Conservation (phyloP, 345 rosid genomes). For the Lepidium africanum region DNA sequence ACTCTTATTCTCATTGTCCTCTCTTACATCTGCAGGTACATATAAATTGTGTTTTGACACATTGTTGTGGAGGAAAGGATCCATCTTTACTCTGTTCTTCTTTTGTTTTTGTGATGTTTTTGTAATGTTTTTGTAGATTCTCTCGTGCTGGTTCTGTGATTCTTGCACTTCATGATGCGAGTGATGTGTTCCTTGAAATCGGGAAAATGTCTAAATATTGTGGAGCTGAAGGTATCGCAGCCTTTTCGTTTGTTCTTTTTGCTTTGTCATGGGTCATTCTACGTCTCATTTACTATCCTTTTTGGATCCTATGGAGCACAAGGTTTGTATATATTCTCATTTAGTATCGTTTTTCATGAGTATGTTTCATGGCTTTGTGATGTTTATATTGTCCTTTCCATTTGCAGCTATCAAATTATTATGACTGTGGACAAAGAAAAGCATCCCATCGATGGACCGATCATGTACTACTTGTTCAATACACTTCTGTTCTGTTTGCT, state of each 20-base stretch:
- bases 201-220: constrained; percentile 95
- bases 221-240: constrained; percentile 75
- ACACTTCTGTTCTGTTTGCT: constrained; percentile 64
- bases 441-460: constrained; percentile 54
- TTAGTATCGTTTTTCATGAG: too few relatives aligned
- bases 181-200: constrained; percentile 86
- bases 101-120: background rate
- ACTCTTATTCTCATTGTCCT: constrained; percentile 69
- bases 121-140: constrained; percentile 41
- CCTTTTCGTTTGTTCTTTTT: constrained; percentile 68
- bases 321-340: constrained; percentile 55
- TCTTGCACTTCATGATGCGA: constrained; percentile 92
- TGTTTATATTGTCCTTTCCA: background rate
- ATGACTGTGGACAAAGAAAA: constrained; percentile 63
- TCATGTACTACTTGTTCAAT: constrained; percentile 79
- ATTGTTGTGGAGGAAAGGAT: background rate
- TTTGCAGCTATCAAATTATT: constrained; percentile 72
- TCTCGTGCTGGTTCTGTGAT: constrained; percentile 87
- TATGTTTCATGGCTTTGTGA: background rate
- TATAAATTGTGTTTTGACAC: background rate
- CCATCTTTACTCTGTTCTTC: background rate
- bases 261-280: constrained; percentile 80
- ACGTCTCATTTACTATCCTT: constrained; percentile 90
- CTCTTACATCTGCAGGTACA: constrained; percentile 77
- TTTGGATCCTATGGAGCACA: constrained; percentile 99